A percentile compares a stretch with the other conserved stretches of the same genome.
Evolutionary conservation across 257 asterid species (phyloP).

Genomic region (Solanum sejunctum): DNA sequence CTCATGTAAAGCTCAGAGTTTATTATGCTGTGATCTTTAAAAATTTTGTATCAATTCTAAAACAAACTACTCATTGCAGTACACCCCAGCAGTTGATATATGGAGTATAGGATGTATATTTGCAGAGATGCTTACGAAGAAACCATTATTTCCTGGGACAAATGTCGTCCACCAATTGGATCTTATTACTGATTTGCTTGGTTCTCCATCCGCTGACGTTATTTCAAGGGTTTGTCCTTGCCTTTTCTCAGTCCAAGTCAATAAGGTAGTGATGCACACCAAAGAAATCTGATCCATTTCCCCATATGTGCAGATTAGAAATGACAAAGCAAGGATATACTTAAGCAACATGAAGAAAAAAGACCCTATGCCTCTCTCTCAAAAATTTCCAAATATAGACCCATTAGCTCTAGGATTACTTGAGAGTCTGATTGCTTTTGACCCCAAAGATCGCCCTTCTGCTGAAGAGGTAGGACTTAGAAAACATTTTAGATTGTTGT

Average conservation of each 20-base stretch:
- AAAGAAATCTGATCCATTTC: not conserved
- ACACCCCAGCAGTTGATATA: conserved; percentile 92
- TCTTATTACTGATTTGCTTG: conserved; percentile 79
- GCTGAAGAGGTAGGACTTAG: conserved; percentile 58
- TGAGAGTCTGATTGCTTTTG: conserved; percentile 70
- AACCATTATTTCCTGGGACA: conserved; percentile 80
- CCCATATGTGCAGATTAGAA: conserved; percentile 50
- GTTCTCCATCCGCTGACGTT: conserved; percentile 70
- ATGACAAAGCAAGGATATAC: conserved; percentile 83
- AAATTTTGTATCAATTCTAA: not conserved
- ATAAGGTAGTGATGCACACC: not conserved
- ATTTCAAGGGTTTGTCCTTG: conserved; percentile 64
- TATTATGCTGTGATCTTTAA: not conserved
- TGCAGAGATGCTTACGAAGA: conserved; percentile 76
- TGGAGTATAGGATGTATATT: conserved; percentile 98
- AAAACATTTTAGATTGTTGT: not conserved
- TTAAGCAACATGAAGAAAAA: conserved; percentile 77
- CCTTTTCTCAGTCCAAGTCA: not conserved
- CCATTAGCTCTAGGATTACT: conserved; percentile 88
- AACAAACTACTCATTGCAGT: conserved; percentile 30
- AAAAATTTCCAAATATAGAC: conserved; percentile 64
- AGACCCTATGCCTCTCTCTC: conserved; percentile 47
- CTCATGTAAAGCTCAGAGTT: not conserved
- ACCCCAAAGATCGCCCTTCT: conserved; percentile 88
- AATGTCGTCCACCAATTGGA: conserved; percentile 88